Conservation (phyloP, 306 rosid genomes). For the Ormosia semicastrata region DNA sequence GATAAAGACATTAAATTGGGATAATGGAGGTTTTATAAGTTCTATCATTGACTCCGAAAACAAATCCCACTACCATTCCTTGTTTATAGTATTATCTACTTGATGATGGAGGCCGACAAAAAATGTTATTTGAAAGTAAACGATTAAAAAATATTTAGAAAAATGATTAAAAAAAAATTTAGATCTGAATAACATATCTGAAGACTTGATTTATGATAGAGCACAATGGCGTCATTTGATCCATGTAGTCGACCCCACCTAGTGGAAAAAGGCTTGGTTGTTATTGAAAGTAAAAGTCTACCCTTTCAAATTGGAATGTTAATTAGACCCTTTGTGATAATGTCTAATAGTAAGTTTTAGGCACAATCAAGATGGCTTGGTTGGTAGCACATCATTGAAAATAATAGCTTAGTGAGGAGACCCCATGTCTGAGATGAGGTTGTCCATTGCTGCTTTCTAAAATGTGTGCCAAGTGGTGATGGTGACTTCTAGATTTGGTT, state of each 20-base stretch:
- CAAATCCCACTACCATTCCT: not conserved
- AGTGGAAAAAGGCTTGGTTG: too few species aligned
- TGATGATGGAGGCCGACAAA: not conserved
- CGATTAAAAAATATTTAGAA: too few species aligned
- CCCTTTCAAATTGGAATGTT: not conserved
- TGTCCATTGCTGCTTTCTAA: too few species aligned
- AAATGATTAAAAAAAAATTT: too few species aligned
- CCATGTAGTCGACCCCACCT: too few species aligned
- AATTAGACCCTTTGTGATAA: not conserved
- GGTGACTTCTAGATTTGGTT: too few species aligned
- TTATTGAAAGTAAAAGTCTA: too few species aligned
- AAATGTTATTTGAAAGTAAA: not conserved
- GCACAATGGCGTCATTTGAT: too few species aligned
- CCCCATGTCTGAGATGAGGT: slow-evolving; percentile 1
- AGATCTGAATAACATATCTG: too few species aligned
- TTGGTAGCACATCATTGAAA: not conserved
- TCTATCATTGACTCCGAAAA: slow-evolving; percentile 13
- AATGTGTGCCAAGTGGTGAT: too few species aligned
- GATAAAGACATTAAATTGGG: not conserved
- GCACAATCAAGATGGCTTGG: slow-evolving; percentile 13
- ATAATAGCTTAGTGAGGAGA: not conserved
- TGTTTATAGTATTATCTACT: not conserved
- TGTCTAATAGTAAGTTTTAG: too few species aligned
- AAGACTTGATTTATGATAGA: too few species aligned
- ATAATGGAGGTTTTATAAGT: not conserved